A percentile compares a stretch with the other conserved stretches of the same genome.
phyloP scores from a whole-genome alignment of 2,329 filamentous ascomycete genomes.

The Hypoxylon sp. region DNA sequence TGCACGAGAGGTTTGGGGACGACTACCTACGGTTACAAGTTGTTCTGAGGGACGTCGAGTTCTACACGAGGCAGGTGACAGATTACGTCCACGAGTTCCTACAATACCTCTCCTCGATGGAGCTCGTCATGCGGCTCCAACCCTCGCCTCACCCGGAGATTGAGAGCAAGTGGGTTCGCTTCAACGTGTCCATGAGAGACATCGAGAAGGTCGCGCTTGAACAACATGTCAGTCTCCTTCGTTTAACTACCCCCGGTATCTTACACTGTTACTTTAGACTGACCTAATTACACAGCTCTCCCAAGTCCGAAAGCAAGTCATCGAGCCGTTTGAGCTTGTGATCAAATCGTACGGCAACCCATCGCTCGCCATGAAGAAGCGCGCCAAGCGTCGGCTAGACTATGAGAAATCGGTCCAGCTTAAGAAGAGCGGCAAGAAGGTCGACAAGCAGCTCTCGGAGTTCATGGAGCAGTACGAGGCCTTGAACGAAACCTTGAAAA shows the following conservation, averaged over 20 bases:
- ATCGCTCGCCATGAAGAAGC: constrained; percentile 90
- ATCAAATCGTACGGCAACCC: constrained; percentile 85
- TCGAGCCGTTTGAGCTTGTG: constrained; percentile 81
- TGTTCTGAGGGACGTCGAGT: constrained; percentile 91
- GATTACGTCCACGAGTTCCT: constrained; percentile 83
- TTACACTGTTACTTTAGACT: constrained; percentile 30
- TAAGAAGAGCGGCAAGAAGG: constrained; percentile 81
- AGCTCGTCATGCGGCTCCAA: constrained; percentile 77
- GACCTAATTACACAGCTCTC: constrained; percentile 53
- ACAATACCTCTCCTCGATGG: constrained; percentile 81
- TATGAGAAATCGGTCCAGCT: constrained; percentile 83
- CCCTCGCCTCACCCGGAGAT: constrained; percentile 81
- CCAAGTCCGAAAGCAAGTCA: constrained; percentile 80
- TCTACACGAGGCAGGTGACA: constrained; percentile 82
- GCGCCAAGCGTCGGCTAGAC: constrained; percentile 89
- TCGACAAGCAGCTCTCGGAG: constrained; percentile 85
- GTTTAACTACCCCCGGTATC: constrained; percentile 20
- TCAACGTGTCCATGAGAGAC: constrained; percentile 86
- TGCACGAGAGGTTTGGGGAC: constrained; percentile 87
- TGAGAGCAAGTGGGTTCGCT: constrained; percentile 93
- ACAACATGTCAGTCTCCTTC: constrained; percentile 75
- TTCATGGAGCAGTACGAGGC: constrained; percentile 89
- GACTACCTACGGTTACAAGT: constrained; percentile 93
- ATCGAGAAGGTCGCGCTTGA: constrained; percentile 83
- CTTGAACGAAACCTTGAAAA: constrained; percentile 90